Base-by-base conservation (phyloP, 148 eudicot species). In the Mesembryanthemum crystallinum region DNA sequence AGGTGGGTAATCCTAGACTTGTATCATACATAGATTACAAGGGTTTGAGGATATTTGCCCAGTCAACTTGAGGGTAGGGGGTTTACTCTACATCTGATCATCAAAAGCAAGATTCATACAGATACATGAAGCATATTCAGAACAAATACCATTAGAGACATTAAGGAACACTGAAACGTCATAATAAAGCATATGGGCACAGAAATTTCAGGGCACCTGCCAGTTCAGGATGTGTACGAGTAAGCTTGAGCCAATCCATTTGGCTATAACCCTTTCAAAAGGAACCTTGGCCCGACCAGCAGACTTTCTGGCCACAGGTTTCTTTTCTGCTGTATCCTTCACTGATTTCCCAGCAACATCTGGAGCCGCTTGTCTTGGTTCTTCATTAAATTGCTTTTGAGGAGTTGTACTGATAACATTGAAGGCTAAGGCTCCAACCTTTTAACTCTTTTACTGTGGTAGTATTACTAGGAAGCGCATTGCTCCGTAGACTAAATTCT, bases 231-330 rank as follows among this genome's bases (percentile, higher is more conserved):
- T 92, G 96, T 11, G 94, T 90, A 76, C 89, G 88, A 60, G 91
- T 89, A 86, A 95, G 89, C 88, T 89, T 95, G 73, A 95, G 87
- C 98, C 98, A 95, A 80, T 95, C 96, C 97, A 95, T 87, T 76
- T 83, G 98, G 72, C 96, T 92, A 69, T 90, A 90, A 27, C 98
- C 98, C 73, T 87, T 86, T 95, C 97, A 77, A 84, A 95, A 51
- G 98, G 98, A 83, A 95, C 91, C 83, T 95, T 95, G 30, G 91
- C 84, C 43, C 98, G 86, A 60, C 84, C 82, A 24, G 35, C 70
- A 51, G 95, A 83, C 79, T 88, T 94, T 83, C 76, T 88, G 42
- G 64, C 66, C 24, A 77, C 47, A 76, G 73, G 66, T 73, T 85
- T 82, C 71, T 60, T 72, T 59, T 75, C 82, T 70, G 70, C 79